Base-by-base conservation (phyloP, 257 asterid species). In the Datura wrightii region DNA sequence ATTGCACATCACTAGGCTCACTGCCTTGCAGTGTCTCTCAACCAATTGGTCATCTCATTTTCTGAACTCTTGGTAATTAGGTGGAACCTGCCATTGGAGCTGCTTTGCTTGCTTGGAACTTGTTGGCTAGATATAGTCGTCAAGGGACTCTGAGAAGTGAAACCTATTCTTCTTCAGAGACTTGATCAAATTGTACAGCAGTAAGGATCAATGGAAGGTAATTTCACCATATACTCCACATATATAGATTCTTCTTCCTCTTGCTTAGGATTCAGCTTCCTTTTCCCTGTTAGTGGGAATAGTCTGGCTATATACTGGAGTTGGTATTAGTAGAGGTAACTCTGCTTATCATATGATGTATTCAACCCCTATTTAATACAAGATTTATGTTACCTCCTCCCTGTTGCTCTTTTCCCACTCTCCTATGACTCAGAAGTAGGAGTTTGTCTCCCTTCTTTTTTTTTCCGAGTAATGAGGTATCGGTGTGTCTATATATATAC, bases 11-110 rank as follows among this genome's bases (percentile, higher is more conserved):
- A 70, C 37, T 18, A 9, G 31, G 55, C 55, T 70, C 69, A 18
- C 8, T n/a, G 8, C 54, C 8, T 63, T 31, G 71, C 18, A 36
- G 5, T 66, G 48, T 62, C 13, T 5, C 46, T 70, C 54, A 42
- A 4, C 37, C 16, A 18, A 70, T 18, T 18, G 3, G 36, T 70
- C 44, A 13, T 50, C 44, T 48, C 62, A 48, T 24, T 48, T 48
- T 7, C 84, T 59, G 18, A 37, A 76, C 31, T 42, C 31, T 81
- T 81, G 24, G 19, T 46, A 19, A 86, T 85, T 52, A 94, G 98
- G 97, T 92, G 58, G 98, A 94, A 85, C 98, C 97, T 14, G 98
- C 98, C 18, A 92, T 94, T 41, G 98, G 95, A 24, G 98, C 98
- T 85, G 95, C 97, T 42, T 89, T 94, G 91, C 94, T 94, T 84